These are phyloP conservation scores for Aciculosporium take DNA, from an alignment of 2,329 filamentous ascomycete species.

Conservation along the genomic window DNA sequence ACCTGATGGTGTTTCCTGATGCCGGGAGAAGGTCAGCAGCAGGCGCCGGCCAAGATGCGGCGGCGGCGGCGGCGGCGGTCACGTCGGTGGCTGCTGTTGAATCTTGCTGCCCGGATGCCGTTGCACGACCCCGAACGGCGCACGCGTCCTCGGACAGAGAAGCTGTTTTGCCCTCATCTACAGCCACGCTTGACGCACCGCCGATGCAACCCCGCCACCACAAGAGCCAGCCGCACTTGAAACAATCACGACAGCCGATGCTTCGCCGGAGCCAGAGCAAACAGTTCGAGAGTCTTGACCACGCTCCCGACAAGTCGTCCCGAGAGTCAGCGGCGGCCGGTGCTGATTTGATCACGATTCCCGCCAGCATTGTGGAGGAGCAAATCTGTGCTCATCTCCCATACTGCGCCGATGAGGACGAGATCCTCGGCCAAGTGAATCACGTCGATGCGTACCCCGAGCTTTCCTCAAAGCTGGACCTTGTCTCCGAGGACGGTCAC, in stretches of 20 bases:
- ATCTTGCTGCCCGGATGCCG: background rate
- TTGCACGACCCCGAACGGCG: slow-evolving; percentile 1
- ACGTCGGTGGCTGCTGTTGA: slow-evolving; percentile 4
- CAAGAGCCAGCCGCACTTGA: slow-evolving; percentile 40
- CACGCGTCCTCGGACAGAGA: slow-evolving; percentile 4
- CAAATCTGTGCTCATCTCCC: slow-evolving; percentile 13
- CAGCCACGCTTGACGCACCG: slow-evolving; percentile 10
- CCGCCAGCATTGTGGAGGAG: slow-evolving; percentile 6
- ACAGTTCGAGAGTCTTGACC: slow-evolving; percentile 18
- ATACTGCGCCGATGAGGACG: slow-evolving; percentile 13
- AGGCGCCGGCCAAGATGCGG: slow-evolving; percentile 5
- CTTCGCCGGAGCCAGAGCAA: slow-evolving; percentile 32
- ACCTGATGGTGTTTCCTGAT: background rate
- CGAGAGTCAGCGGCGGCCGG: background rate
- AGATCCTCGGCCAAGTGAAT: slow-evolving; percentile 12
- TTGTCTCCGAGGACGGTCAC: slow-evolving; percentile 18
- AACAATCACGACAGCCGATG: slow-evolving; percentile 23
- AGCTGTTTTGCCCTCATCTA: slow-evolving; percentile 1
- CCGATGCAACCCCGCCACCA: slow-evolving; percentile 30
- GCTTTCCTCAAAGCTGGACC: slow-evolving; percentile 15
- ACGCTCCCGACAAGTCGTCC: slow-evolving; percentile 3
- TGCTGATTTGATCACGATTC: slow-evolving; percentile 7
- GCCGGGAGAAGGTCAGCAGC: slow-evolving; percentile 12
- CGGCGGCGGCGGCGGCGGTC: background rate
- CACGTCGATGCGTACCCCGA: slow-evolving; percentile 13